phyloP scores from a whole-genome alignment of 352 stramenopile genomes.

The Phytophthora pisi region DNA sequence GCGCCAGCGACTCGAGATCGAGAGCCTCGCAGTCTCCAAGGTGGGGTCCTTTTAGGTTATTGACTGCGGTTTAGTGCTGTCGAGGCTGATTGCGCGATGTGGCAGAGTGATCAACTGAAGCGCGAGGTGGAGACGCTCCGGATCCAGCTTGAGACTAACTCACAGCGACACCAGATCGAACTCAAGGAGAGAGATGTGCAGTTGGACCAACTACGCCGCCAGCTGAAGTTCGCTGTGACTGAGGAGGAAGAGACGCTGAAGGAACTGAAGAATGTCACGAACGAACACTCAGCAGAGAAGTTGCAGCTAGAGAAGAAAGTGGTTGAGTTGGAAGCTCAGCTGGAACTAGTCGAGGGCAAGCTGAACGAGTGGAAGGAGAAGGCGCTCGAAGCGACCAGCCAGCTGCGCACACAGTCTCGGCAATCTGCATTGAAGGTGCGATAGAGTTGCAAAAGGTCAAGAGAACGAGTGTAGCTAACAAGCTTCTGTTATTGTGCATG shows the following conservation, averaged over 20 bases:
- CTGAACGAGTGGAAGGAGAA: constrained; percentile 79
- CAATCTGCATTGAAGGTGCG: constrained; percentile 65
- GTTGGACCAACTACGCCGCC: constrained; percentile 65
- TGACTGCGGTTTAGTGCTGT: not conserved
- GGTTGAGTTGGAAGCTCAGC: constrained; percentile 71
- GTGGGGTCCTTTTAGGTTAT: constrained; percentile 27
- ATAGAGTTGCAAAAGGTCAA: not conserved
- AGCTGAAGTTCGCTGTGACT: constrained; percentile 63
- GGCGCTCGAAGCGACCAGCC: constrained; percentile 55
- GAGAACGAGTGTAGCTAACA: not conserved
- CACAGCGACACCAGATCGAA: constrained; percentile 65
- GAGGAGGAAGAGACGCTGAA: constrained; percentile 71
- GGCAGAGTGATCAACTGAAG: constrained; percentile 56
- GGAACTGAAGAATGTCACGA: constrained; percentile 61
- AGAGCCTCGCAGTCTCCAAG: constrained; percentile 64
- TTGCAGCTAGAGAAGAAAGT: constrained; percentile 70
- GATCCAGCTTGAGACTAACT: constrained; percentile 58
- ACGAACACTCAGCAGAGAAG: constrained; percentile 61
- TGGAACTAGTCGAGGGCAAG: constrained; percentile 67
- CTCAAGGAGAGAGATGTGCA: constrained; percentile 75
- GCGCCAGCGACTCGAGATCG: constrained; percentile 59
- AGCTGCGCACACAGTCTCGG: constrained; percentile 47
- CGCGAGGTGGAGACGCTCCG: constrained; percentile 58
- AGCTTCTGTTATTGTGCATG: not conserved
- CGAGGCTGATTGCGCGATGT: not conserved